A percentile compares a stretch with the other conserved stretches of the same genome.
Conservation (phyloP, 1,139 yeast genomes). For the Meyerozyma guilliermondii region DNA sequence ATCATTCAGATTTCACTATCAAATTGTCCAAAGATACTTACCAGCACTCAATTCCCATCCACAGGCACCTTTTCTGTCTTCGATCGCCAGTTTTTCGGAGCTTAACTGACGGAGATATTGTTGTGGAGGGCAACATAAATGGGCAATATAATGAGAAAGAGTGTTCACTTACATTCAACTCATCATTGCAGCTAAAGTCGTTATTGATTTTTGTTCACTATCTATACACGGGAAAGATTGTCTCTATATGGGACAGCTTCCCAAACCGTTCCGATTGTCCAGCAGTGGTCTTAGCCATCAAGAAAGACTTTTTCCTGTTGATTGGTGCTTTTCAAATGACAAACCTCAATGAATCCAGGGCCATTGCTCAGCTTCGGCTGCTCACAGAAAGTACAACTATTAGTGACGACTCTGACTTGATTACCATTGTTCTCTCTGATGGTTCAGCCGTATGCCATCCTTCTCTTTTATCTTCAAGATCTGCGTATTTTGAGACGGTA, state of each 20-base stretch:
- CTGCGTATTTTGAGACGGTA: conserved; percentile 60
- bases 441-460: conserved; percentile 43
- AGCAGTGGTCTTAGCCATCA: conserved; percentile 14
- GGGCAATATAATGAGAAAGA: conserved; percentile 17
- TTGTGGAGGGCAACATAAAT: conserved; percentile 15
- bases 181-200: conserved; percentile 20
- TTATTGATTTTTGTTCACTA: conserved; percentile 29
- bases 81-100: conserved; percentile 25
- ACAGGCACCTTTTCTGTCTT: conserved; percentile 21
- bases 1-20: neutral
- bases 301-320: conserved; percentile 6
- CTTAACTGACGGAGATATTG: conserved; percentile 13
- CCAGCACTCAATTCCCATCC: conserved; percentile 21
- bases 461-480: conserved; percentile 47
- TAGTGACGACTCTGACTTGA: conserved; percentile 12
- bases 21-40: neutral
- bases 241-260: conserved; percentile 23
- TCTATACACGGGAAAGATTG: conserved; percentile 26
- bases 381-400: conserved; percentile 3
- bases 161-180: conserved; percentile 12
- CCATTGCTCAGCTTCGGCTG: neutral
- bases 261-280: conserved; percentile 16
- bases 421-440: conserved; percentile 32
- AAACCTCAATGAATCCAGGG: conserved; percentile 5
- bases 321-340: conserved; percentile 14